Evolutionary conservation across 176 grass and related monocot species (phyloP).

Genomic region (Cocos nucifera): DNA sequence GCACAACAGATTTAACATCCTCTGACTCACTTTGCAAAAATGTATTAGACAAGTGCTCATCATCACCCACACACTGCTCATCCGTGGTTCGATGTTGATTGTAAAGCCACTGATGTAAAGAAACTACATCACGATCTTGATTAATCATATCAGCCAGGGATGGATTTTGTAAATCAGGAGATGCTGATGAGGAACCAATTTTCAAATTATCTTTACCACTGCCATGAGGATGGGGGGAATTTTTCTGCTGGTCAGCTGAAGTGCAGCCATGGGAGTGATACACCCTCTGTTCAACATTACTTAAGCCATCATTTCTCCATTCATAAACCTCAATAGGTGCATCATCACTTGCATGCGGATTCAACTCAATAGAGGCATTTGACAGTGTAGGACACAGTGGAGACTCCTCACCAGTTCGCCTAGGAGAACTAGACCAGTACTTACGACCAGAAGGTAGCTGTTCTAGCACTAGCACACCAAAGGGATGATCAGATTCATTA

Average conservation of each 20-base stretch:
- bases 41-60: slow-evolving; percentile 4
- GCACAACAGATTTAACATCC: not conserved
- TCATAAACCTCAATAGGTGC: slow-evolving; percentile 7
- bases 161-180: not conserved
- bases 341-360: slow-evolving; percentile 11
- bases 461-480: slow-evolving; percentile 38
- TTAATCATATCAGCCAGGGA: not conserved
- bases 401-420: slow-evolving; percentile 25
- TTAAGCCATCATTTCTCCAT: not conserved
- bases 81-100: not conserved
- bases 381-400: not conserved
- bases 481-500: slow-evolving; percentile 20
- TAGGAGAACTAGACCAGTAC: slow-evolving; percentile 61
- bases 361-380: slow-evolving; percentile 7
- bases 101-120: not conserved
- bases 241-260: not conserved
- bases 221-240: not conserved
- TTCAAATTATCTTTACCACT: not conserved
- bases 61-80: not conserved
- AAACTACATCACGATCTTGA: not conserved
- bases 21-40: not conserved
- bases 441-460: slow-evolving; percentile 52
- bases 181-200: not conserved
- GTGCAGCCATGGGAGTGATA: not conserved
- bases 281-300: not conserved